Evolutionary conservation across 2,329 filamentous ascomycete genomes (phyloP), one percentile per base, ranked within the genome.

Genomic region (Tothia fuscella): DNA sequence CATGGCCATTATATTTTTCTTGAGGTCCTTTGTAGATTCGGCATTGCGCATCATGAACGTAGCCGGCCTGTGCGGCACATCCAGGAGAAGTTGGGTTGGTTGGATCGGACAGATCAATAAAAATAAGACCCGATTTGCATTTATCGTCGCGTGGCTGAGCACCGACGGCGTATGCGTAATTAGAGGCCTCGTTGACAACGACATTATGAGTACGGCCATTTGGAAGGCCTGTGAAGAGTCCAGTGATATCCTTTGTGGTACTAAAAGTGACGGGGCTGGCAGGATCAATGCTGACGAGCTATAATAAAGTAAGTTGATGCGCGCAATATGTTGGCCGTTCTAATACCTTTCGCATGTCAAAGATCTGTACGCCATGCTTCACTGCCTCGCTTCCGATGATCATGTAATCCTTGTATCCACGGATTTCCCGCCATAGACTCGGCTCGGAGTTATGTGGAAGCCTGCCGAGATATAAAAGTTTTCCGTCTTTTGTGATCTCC

Each of bases 21-120:
- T 74, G 66, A 1, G 71, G 70, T 1, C 72, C 71, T 6, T 61
- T 63, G 57, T 72, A 73, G 46, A 69, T 64, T 29, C 77, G 57
- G 53, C 73, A 77, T 56, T 78, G 72, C 2, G 73, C 73, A 49
- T 77, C 73, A 53, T 78, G 73, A 12, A 76, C 72, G 52, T 77
- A 77, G 29, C 72, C 72, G 51, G 76, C 73, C 14, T 63, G 51
- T 16, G 65, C 61, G 6, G 68, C 68, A 50, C 72, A 77, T 31
- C 73, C 74, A 6, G 71, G 67, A 17, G 61, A 66, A 12, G 60
- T 67, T 4, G 72, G 69, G 44, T 72, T 74, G 6, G 65, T 56
- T 10, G 71, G 63, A 47, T 76, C 65, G 4, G 62, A 62, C 22
- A 78, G 61, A 53, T 77, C 70, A 48, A 77, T 70, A 61, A 75